A percentile compares a stretch with the other conserved stretches of the same genome.
Conservation (phyloP, 768 basidiomycete species). For the Lentinula raphanica region DNA sequence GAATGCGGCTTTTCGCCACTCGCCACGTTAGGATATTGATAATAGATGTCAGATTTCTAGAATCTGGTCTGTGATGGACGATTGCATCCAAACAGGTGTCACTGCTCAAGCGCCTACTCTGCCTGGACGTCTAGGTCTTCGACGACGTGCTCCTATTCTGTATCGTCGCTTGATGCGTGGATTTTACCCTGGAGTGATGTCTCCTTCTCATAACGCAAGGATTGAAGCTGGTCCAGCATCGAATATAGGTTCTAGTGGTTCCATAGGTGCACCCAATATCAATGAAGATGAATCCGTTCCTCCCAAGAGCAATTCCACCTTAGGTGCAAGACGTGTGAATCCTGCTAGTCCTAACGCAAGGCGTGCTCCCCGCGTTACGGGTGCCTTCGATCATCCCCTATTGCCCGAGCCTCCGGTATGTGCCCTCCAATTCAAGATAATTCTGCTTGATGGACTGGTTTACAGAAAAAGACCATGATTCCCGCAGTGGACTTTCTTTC, state of each 20-base stretch:
- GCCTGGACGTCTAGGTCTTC: slow-evolving; percentile 78
- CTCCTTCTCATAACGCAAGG: slow-evolving; percentile 29
- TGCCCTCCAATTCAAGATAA: slow-evolving; percentile 8
- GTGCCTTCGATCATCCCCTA: slow-evolving; percentile 74
- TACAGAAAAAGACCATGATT: slow-evolving; percentile 76
- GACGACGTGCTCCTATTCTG: slow-evolving; percentile 81
- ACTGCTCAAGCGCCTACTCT: slow-evolving; percentile 73
- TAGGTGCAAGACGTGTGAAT: not conserved
- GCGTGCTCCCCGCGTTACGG: slow-evolving; percentile 49
- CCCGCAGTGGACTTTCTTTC: slow-evolving; percentile 92
- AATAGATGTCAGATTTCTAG: slow-evolving; percentile 52
- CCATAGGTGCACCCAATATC: not conserved
- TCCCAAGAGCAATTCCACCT: not conserved
- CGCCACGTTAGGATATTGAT: not conserved
- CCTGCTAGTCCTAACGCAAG: slow-evolving; percentile 1
- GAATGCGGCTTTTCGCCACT: not conserved
- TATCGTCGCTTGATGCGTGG: slow-evolving; percentile 90
- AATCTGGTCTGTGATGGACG: slow-evolving; percentile 92
- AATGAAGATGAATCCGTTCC: not conserved
- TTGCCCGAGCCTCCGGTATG: slow-evolving; percentile 79
- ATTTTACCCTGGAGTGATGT: slow-evolving; percentile 45
- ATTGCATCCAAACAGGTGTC: slow-evolving; percentile 83
- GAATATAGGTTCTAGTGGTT: not conserved
- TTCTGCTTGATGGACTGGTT: not conserved
- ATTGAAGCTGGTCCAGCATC: slow-evolving; percentile 11